Evolutionary conservation across 2,329 filamentous ascomycete species (phyloP), one percentile per base, ranked within the genome.

Genomic region (Ophiosphaerella herpotricha): DNA sequence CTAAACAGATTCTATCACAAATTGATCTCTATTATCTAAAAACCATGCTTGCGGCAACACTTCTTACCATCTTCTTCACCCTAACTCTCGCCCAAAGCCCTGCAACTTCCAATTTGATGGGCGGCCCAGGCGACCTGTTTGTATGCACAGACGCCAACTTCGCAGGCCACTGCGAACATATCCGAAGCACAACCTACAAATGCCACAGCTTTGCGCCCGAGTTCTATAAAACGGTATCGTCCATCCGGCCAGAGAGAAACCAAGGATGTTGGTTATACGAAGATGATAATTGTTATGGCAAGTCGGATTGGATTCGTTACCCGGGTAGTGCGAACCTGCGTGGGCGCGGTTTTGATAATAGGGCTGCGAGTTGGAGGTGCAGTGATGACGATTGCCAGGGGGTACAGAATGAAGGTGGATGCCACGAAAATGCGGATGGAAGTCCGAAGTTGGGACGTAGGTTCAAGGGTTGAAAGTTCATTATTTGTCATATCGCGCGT

Each of bases 291-390:
- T 54, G 51, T 24, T 24, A 37, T 8, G 51, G 51, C 3, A 32
- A 38, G 12, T n/a, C 31, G 12, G 32, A 50, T 14, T 38, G 41
- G 51, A 16, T 55, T 14, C 13, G 38, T 6, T 37, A 36, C 18
- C 50, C 50, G 9, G 46, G 50, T 24, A 53, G 37, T 21, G n/a
- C 11, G 37, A 53, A 49, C 46, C 32, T 53, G 41, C 41, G 46
- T 32, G 46, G 50, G 1, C 33, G 35, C 29, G 43, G 50, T 33
- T 53, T 39, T 13, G 50, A 53, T 50, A 53, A 53, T 50, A 24
- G 13, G 37, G 38, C 29, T 1, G 34, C 13, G 36, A 53, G 50
- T 50, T 53, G 50, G 50, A 37, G 33, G 41, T 53, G 50, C 36
- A 39, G 37, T 43, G 42, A 48, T 13, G 36, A 50, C 44, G 14